Conservation (phyloP, 345 rosid species). For the Eucalyptus erythrocorys region DNA sequence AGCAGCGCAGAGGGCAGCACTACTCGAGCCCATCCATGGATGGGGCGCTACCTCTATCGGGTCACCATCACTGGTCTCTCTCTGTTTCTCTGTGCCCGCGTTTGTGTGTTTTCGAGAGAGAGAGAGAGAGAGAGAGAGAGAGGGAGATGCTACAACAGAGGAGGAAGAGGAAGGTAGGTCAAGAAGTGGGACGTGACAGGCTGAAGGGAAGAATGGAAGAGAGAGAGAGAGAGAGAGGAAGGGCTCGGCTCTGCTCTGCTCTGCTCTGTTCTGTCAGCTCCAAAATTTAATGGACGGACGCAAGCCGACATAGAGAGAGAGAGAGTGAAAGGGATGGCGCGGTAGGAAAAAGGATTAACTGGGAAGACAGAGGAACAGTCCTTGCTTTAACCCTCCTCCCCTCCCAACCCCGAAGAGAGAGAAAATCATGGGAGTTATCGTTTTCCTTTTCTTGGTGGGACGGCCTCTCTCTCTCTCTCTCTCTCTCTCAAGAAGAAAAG, state of each 20-base stretch:
- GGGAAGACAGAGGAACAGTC: background rate
- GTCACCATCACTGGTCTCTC: background rate
- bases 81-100: background rate
- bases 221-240: background rate
- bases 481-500: background rate
- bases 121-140: background rate
- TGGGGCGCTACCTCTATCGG: background rate
- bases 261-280: background rate
- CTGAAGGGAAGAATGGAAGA: background rate
- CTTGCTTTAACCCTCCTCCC: background rate
- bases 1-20: background rate
- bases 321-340: background rate
- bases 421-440: background rate
- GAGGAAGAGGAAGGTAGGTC: background rate
- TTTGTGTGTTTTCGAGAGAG: background rate
- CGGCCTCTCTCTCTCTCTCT: background rate
- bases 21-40: background rate
- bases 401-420: background rate
- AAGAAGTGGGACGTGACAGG: background rate
- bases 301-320: background rate
- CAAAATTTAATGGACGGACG: background rate
- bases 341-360: background rate
- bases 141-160: background rate
- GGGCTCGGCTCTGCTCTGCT: background rate
- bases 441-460: background rate